Evolutionary conservation across 768 basidiomycete genomes (phyloP).

Genomic region (Dacryopinax primogenitus): DNA sequence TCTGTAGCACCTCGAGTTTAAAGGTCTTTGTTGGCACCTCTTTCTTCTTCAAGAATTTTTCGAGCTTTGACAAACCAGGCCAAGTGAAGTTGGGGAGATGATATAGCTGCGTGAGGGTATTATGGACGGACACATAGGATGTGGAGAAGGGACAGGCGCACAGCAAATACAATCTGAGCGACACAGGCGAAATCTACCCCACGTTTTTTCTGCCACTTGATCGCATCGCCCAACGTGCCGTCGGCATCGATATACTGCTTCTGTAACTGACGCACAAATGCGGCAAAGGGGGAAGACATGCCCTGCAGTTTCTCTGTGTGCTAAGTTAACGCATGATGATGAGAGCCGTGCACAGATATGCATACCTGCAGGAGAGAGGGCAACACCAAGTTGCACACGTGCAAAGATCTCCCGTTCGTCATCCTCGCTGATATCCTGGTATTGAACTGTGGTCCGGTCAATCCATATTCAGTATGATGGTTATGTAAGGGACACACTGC

Average conservation of each 20-base stretch:
- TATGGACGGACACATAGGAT: background rate
- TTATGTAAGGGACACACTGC: background rate
- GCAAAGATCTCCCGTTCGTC: slow-evolving; percentile 55
- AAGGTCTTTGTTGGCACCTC: background rate
- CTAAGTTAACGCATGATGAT: slow-evolving; percentile 2
- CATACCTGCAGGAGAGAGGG: slow-evolving; percentile 58
- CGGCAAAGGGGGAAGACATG: slow-evolving; percentile 54
- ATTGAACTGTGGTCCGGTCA: slow-evolving; percentile 43
- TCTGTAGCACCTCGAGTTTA: background rate
- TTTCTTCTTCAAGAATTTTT: background rate
- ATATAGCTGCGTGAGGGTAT: slow-evolving; percentile 5
- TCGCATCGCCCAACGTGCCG: slow-evolving; percentile 42
- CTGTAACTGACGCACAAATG: slow-evolving; percentile 52
- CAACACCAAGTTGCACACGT: slow-evolving; percentile 67
- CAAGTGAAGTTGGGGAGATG: slow-evolving; percentile 11
- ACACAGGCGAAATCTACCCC: slow-evolving; percentile 68
- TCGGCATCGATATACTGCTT: slow-evolving; percentile 43
- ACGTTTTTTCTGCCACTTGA: slow-evolving; percentile 53
- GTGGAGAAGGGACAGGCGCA: slow-evolving; percentile 10
- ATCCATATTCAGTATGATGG: background rate
- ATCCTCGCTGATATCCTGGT: slow-evolving; percentile 39
- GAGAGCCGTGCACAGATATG: background rate
- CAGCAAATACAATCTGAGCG: slow-evolving; percentile 44
- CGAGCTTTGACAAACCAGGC: slow-evolving; percentile 18
- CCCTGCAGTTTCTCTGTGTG: slow-evolving; percentile 64